Base-by-base conservation (phyloP, 1,284 basidiomycete species). In the Tylopilus orsonianus region DNA sequence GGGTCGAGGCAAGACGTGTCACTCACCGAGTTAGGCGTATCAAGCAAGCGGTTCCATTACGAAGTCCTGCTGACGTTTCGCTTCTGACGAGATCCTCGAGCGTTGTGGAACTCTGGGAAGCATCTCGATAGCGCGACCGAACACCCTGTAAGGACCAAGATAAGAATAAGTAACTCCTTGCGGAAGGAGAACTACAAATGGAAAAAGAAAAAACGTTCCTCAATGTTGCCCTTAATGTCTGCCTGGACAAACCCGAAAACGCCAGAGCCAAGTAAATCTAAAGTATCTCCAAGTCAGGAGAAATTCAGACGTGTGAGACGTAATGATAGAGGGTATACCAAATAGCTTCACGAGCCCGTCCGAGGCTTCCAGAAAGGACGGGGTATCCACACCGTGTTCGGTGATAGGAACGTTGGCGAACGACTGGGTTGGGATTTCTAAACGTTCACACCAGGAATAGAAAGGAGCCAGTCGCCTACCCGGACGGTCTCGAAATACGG, bases 291-390 rank as follows among this genome's bases (percentile, higher is more conserved):
- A 48, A 48, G 48, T 61, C 39, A 58, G 46, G 44, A 24, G 43
- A 51, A 32, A 35, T 46, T 41, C 35, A 22, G 27, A 27, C 41
- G 30, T 10, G 34, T 24, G 38, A 41, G 27, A 64, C 56, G 56
- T 65, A 56, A 56, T 58, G 47, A 56, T 58, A 46, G 49, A 47
- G 41, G 53, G 45, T 81, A 52, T 58, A 93, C 93, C 88, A 66
- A 98, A 98, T 74, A 98, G 81, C 65, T 87, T 81, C 53, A 94
- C 83, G 41, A 98, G 78, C 26, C 90, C 93, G 69, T 97, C 92
- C 34, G 91, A 86, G 1, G 95, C 95, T 64, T 93, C 86, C 48
- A 94, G 76, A 74, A 98, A 99, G 4, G 79, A 71, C 20, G 72
- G 64, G 0, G 93, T 94, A 60, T 93, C 84, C 47, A 97, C 83